These are phyloP conservation scores for Blastocystis sp. DNA, from an alignment of 352 stramenopile genomes.

Conservation along the genomic window DNA sequence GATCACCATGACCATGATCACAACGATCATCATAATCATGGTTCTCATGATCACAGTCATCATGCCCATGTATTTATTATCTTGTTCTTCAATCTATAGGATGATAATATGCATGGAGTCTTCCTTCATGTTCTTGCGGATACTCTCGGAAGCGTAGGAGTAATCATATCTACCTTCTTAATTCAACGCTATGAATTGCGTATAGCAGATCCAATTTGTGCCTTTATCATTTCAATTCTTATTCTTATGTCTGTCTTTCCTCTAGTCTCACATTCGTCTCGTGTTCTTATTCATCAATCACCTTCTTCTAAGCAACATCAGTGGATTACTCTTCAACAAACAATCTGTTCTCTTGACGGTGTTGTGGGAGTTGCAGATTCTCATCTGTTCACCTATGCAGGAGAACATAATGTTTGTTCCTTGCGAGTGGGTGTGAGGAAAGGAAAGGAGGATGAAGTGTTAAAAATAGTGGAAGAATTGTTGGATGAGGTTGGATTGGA, in stretches of 20 bases:
- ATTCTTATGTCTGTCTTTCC: conserved; percentile 73
- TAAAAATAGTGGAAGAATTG: not conserved
- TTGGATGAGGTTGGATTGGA: not conserved
- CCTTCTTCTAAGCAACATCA: not conserved
- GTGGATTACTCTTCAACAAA: not conserved
- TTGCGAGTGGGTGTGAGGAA: not conserved
- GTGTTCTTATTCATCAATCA: not conserved
- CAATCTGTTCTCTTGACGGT: not conserved
- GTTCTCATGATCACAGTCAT: too few relatives aligned
- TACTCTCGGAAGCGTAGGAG: conserved; percentile 83
- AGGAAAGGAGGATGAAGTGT: not conserved
- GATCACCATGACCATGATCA: conserved; percentile 73
- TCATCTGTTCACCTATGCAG: not conserved
- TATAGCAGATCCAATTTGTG: conserved; percentile 79
- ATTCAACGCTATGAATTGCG: conserved; percentile 80
- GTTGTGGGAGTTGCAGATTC: not conserved
- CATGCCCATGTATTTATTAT: conserved; percentile 45
- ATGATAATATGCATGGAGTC: conserved; percentile 86
- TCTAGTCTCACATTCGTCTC: conserved; percentile 24
- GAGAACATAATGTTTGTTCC: not conserved
- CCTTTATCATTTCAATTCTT: conserved; percentile 79
- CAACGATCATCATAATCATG: conserved; percentile 71
- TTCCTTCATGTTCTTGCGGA: conserved; percentile 85
- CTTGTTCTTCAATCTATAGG: too few relatives aligned
- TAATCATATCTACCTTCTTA: conserved; percentile 82